A percentile compares a stretch with the other conserved stretches of the same genome.
Conservation (phyloP, 2,329 filamentous ascomycete genomes). For the Microcera coccophila region DNA sequence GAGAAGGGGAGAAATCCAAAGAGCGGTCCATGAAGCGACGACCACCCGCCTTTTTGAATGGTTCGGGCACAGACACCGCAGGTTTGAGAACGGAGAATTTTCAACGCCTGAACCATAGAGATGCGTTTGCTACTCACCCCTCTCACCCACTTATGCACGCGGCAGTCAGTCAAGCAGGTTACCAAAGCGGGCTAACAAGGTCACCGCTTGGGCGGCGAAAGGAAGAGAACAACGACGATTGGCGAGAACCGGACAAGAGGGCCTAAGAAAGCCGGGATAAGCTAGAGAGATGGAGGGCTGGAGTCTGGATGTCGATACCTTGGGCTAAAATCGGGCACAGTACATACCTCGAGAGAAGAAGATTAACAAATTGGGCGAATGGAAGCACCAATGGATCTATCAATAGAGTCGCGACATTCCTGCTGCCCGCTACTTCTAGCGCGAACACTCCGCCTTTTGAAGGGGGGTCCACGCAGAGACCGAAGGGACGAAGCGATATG, state of each 20-base stretch:
- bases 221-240: not conserved
- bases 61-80: not conserved
- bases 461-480: too few relatives aligned
- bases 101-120: not conserved
- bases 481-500: too few relatives aligned
- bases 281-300: too few relatives aligned
- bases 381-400: too few relatives aligned
- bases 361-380: not conserved
- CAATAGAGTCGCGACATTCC: not conserved
- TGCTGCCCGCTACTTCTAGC: not conserved
- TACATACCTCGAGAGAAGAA: too few relatives aligned
- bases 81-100: not conserved
- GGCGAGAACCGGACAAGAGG: not conserved
- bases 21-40: slow-evolving; percentile 9
- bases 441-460: too few relatives aligned
- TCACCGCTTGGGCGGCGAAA: slow-evolving; percentile 10
- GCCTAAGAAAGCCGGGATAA: too few relatives aligned
- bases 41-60: slow-evolving; percentile 16
- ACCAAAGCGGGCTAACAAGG: slow-evolving; percentile 19
- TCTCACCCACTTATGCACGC: slow-evolving; percentile 26
- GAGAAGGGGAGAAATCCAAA: slow-evolving; percentile 9
- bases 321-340: too few relatives aligned
- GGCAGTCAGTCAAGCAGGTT: slow-evolving; percentile 21
- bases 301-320: too few relatives aligned
- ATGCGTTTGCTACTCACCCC: slow-evolving; percentile 2